Percentiles rank a stretch among this genome's conserved stretches.
phyloP scores from a whole-genome alignment of 305 asterid genomes.

The Plantago lanceolata region DNA sequence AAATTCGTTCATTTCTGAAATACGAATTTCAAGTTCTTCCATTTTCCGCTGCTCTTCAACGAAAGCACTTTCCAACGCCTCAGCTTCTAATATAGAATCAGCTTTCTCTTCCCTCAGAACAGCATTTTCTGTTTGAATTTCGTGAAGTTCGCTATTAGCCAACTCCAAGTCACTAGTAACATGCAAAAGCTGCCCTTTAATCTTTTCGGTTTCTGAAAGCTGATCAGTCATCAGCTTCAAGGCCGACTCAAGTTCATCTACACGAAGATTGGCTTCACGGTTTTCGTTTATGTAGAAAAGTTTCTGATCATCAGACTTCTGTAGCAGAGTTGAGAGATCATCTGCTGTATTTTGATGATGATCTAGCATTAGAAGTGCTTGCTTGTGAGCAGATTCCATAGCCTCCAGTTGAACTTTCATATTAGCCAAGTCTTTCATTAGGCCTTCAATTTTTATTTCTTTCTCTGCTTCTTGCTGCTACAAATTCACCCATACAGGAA shows the following conservation, averaged over 20 bases:
- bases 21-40: conserved; percentile 30
- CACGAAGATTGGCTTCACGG: conserved; percentile 26
- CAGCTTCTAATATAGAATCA: conserved; percentile 28
- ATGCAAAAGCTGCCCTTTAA: conserved; percentile 27
- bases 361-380: conserved; percentile 41
- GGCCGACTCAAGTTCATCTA: conserved; percentile 35
- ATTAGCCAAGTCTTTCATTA: conserved; percentile 43
- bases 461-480: conserved; percentile 21
- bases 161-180: conserved; percentile 29
- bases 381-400: conserved; percentile 49
- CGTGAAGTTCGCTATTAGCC: conserved; percentile 26
- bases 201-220: conserved; percentile 25
- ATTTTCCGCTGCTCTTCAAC: conserved; percentile 30
- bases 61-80: conserved; percentile 25
- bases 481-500: not conserved
- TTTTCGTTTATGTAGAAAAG: conserved; percentile 34
- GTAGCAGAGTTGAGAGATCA: conserved; percentile 39
- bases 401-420: conserved; percentile 44
- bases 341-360: conserved; percentile 40
- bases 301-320: conserved; percentile 43
- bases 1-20: conserved; percentile 28
- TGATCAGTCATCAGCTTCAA: conserved; percentile 24
- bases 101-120: conserved; percentile 26
- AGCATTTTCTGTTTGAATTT: conserved; percentile 29
- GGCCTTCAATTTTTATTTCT: conserved; percentile 28